Percentiles rank a stretch among this genome's conserved stretches.
Conservation (phyloP, 2,329 filamentous ascomycete species). For the Fusarium algeriense region DNA sequence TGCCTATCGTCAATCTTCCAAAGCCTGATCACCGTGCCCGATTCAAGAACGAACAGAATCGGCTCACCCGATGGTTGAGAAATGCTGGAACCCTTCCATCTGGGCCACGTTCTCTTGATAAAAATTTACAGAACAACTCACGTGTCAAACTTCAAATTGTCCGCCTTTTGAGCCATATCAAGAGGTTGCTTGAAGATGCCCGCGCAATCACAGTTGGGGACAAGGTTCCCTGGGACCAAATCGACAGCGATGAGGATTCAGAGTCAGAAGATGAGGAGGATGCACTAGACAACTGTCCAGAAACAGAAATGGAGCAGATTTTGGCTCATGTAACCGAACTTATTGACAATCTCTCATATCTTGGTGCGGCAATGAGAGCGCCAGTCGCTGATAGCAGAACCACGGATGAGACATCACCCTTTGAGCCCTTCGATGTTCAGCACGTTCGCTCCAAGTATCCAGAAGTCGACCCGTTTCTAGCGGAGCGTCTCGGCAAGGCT, state of each 20-base stretch:
- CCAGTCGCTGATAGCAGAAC: fast-evolving
- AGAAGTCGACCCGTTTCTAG: neutral
- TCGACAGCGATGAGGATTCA: fast-evolving
- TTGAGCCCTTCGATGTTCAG: neutral
- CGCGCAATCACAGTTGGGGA: neutral
- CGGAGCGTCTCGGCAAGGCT: neutral
- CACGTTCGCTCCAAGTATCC: neutral
- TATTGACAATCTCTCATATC: neutral
- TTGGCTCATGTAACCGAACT: neutral
- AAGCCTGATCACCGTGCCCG: fast-evolving
- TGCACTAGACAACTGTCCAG: neutral
- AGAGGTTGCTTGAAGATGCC: neutral
- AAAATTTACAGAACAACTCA: no score
- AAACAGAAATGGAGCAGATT: neutral
- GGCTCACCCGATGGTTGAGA: neutral
- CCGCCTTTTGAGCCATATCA: neutral
- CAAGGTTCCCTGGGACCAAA: neutral
- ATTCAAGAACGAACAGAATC: no score
- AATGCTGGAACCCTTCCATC: neutral
- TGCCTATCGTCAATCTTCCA: fast-evolving
- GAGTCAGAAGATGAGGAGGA: neutral
- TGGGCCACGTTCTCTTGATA: neutral
- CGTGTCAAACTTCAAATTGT: neutral
- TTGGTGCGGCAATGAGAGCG: neutral
- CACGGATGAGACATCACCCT: fast-evolving